Evolutionary conservation across 2,329 filamentous ascomycete genomes (phyloP).

Genomic region (Fusarium annulatum): DNA sequence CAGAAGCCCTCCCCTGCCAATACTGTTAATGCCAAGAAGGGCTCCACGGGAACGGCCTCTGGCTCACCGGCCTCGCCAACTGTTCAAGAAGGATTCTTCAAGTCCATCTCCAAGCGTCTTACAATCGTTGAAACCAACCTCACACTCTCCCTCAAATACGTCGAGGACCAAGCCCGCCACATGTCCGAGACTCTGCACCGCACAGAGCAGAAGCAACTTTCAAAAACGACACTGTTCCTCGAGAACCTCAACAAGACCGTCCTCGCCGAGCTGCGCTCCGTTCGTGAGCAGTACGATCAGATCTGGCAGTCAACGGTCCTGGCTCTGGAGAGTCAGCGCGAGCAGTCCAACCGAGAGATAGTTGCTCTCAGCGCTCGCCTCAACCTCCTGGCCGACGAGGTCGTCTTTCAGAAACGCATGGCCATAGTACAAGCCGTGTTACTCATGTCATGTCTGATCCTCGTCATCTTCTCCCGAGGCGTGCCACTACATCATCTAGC

Average conservation of each 20-base stretch:
- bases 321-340: conserved; percentile 87
- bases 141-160: conserved; percentile 92
- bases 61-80: conserved; percentile 69
- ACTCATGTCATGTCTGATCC: conserved; percentile 83
- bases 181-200: conserved; percentile 87
- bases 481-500: conserved; percentile 52
- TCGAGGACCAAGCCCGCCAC: conserved; percentile 93
- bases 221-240: conserved; percentile 85
- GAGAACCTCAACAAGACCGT: conserved; percentile 89
- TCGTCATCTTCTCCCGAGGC: conserved; percentile 82
- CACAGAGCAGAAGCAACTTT: conserved; percentile 86
- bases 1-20: conserved; percentile 31
- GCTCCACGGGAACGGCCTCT: conserved; percentile 44
- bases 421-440: conserved; percentile 91
- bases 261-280: conserved; percentile 79
- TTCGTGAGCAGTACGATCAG: conserved; percentile 90
- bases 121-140: conserved; percentile 93
- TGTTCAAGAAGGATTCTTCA: conserved; percentile 98
- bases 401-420: conserved; percentile 89
- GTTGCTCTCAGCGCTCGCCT: conserved; percentile 83
- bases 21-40: conserved; percentile 41
- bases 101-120: conserved; percentile 91
- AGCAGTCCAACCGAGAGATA: conserved; percentile 85
- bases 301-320: conserved; percentile 96
- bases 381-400: conserved; percentile 91